Evolutionary conservation across 805 yeast species (phyloP), one percentile per base, ranked within the genome.

Genomic region (Ogataea nakhonphanomensis): DNA sequence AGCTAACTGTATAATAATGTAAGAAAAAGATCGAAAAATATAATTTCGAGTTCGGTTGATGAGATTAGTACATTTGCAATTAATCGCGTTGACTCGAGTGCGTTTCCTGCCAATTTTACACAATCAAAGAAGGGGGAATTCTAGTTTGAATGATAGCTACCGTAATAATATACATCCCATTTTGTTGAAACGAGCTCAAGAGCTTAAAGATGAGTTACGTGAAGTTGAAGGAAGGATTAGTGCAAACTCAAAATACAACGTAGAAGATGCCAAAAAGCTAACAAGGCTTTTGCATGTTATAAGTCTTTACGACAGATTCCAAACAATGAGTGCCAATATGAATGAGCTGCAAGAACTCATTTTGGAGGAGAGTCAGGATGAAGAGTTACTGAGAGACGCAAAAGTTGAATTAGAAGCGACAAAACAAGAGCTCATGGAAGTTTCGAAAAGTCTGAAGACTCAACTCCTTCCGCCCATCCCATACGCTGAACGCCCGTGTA

Each of bases 391-490:
- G 27, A 69, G 64, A 4, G 90, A 83, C 10, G 96, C 95, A 0
- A 58, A 69, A 30, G 46, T 45, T 4, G 97, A 90, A 54, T 52
- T 87, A 5, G 66, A 65, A 1, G 54, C 61, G 1, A 45, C 63
- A 2, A 40, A 67, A 5, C 84, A 84, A 0, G 57, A 60, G 9
- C 58, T 86, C 8, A 58, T 60, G 3, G 49, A 58, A 8, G 55
- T 74, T 1, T 66, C 79, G 0, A 57, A 62, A 2, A 61, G 64
- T 24, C 63, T 86, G n/a, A 78, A 81, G 44, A 55, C 71, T 5
- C 70, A 73, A 30, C 66, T 93, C 5, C 62, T 91, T 15, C 96
- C 97, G 2, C 78, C 85, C 3, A 81, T 84, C 49, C 81, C 79
- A 32, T 85, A 84, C 59, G 74, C 81, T 3, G 93, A 85, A 33